phyloP scores from a whole-genome alignment of 2,329 filamentous ascomycete species.

The Talaromyces albobiverticillius region DNA sequence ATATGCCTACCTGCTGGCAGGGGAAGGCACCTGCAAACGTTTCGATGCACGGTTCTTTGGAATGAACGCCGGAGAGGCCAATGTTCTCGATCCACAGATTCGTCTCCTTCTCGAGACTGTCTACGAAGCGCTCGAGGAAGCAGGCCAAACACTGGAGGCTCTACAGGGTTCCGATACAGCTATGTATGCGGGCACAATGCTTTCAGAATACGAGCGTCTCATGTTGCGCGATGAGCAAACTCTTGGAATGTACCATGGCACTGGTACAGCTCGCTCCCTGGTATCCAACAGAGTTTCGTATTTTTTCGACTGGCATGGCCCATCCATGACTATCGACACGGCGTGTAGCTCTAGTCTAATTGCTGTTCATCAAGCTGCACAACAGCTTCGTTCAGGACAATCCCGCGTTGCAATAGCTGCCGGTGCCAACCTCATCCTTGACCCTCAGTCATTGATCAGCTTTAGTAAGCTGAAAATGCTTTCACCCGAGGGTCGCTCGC shows the following conservation, averaged over 20 bases:
- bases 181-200: too few species aligned
- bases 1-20: conserved; percentile 9
- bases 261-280: conserved; percentile 33
- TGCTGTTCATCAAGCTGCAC: conserved; percentile 32
- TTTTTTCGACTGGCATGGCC: conserved; percentile 39
- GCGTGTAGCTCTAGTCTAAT: conserved; percentile 45
- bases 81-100: too few species aligned
- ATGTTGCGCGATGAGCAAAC: conserved; percentile 6
- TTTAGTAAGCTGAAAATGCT: conserved; percentile 45
- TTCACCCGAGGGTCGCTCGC: conserved; percentile 53
- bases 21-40: conserved; percentile 24
- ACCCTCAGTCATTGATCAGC: too few species aligned
- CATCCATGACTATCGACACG: conserved; percentile 46
- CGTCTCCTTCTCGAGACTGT: too few species aligned
- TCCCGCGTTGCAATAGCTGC: conserved; percentile 22
- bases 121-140: too few species aligned
- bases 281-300: conserved; percentile 40
- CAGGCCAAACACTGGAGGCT: too few species aligned
- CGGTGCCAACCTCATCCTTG: conserved; percentile 25
- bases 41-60: too few species aligned
- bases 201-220: too few species aligned
- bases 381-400: conserved; percentile 26
- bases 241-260: conserved; percentile 17
- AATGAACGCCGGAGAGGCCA: too few species aligned
- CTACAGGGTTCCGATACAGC: too few species aligned